Conservation (phyloP, 2,329 filamentous ascomycete species). For the Ascochyta koolunga region DNA sequence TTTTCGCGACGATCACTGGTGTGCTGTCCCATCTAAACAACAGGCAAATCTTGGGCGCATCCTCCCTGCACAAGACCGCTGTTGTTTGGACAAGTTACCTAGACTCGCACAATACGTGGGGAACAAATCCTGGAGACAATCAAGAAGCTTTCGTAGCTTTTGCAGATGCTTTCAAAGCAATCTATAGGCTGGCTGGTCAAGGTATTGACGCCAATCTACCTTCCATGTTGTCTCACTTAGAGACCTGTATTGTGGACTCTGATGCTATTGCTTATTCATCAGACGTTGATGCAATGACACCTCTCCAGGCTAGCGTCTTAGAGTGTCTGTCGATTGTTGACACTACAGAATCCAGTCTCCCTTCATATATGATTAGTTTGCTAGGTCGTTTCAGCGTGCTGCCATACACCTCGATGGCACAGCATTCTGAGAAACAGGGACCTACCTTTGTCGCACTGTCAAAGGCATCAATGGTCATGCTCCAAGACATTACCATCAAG, state of each 20-base stretch:
- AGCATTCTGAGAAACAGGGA: constrained; percentile 48
- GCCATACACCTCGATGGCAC: constrained; percentile 60
- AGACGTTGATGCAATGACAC: constrained; percentile 75
- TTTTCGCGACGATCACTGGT: constrained; percentile 49
- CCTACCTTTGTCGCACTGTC: constrained; percentile 90
- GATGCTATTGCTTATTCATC: constrained; percentile 70
- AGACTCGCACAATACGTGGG: constrained; percentile 31
- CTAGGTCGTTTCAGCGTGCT: constrained; percentile 74
- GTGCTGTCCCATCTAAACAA: constrained; percentile 45
- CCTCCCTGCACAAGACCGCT: constrained; percentile 42
- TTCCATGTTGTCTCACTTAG: constrained; percentile 73
- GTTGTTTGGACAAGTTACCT: constrained; percentile 45
- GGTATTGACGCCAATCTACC: constrained; percentile 67
- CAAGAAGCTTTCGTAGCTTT: constrained; percentile 88
- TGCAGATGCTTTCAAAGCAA: constrained; percentile 73
- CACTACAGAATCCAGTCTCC: constrained; percentile 68
- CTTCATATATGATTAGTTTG: constrained; percentile 70
- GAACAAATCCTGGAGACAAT: constrained; percentile 55
- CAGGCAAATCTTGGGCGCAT: constrained; percentile 26
- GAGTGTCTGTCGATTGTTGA: constrained; percentile 71
- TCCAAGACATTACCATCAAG: constrained; percentile 65
- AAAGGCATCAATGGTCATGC: constrained; percentile 76
- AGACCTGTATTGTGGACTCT: constrained; percentile 73
- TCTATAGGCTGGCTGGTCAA: constrained; percentile 75
- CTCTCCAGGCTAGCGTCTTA: constrained; percentile 73